A percentile compares a stretch with the other conserved stretches of the same genome.
Conservation (phyloP, 345 rosid genomes). For the Gynandropsis gynandra region DNA sequence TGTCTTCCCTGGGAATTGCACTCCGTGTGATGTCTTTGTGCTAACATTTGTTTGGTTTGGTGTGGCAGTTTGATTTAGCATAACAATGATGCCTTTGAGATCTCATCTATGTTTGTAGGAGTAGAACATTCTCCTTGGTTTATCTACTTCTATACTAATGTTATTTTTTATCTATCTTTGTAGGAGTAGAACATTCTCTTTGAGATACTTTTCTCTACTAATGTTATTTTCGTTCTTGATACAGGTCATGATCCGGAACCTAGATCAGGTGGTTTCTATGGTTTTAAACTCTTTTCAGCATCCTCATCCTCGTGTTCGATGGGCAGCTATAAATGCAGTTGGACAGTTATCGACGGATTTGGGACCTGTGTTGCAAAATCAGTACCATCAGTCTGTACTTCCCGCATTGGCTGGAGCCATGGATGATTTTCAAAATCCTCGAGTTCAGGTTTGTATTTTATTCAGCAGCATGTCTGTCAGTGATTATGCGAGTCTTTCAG, state of each 20-base stretch:
- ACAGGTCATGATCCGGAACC: slow-evolving; percentile 55
- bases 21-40: no score
- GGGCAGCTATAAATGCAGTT: slow-evolving; percentile 77
- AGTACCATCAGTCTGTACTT: slow-evolving; percentile 50
- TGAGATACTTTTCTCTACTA: not conserved
- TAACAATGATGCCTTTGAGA: no score
- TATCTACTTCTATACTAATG: not conserved
- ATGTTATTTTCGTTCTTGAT: slow-evolving; percentile 6
- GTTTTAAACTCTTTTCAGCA: slow-evolving; percentile 57
- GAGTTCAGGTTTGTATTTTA: slow-evolving; percentile 48
- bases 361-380: slow-evolving; percentile 66
- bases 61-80: no score
- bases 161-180: not conserved
- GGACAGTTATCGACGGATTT: slow-evolving; percentile 69
- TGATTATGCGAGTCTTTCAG: slow-evolving; percentile 2
- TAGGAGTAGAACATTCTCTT: not conserved
- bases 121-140: not conserved
- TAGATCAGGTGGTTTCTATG: slow-evolving; percentile 58
- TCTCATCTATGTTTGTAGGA: not conserved
- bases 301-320: slow-evolving; percentile 63
- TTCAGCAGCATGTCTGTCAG: slow-evolving; percentile 1
- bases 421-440: slow-evolving; percentile 69
- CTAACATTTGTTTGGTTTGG: no score
- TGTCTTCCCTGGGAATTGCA: no score
- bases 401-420: slow-evolving; percentile 57